Evolutionary conservation across 495 filamentous ascomycete species (phyloP), one percentile per base, ranked within the genome.

Genomic region (Aspergillus bridgeri): DNA sequence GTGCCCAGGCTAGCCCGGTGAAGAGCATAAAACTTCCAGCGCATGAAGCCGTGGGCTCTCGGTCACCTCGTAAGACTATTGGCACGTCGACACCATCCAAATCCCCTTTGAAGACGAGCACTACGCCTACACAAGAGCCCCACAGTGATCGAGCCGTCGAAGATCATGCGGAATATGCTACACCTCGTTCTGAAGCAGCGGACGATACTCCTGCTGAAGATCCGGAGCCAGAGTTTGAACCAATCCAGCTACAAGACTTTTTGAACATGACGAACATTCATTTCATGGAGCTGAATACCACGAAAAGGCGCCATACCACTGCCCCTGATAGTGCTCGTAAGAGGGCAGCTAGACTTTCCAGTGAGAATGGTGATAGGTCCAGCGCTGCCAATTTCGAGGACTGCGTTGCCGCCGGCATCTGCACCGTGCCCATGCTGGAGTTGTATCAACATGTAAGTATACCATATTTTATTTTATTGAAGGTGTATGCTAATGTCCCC

Each of bases 241-340:
- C 85, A 15, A 92, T 98, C 23, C 87, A 92, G 51, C 78, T 98
- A 3, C 89, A 96, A 64, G 88, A 96, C 42, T 98, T 98, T 73
- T 74, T 98, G 47, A 89, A 96, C 63, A 84, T 96, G 83, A 97
- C 94, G 5, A 90, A 87, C 57, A 96, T 98, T 62, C 89, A 92
- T 42, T 98, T 98, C 74, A 96, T 98, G 87, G 95, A 98, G 65
- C 79, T 96, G 24, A 88, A 82, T 2, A 97, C 89, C 2, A 97
- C 93, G 0, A 98, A 97, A 70, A 79, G 94, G 59, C 80, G 94
- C 46, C 89, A 93, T 65, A 98, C 94, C 0, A 83, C 86, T 29
- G 90, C 82, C 2, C 86, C 88, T 18, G 78, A 79, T 53, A 70
- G 70, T 67, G 71, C 66, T 48, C 72, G 60, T 24, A 77, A 68